These are phyloP conservation scores for Xylariales sp. DNA, from an alignment of 2,329 filamentous ascomycete genomes.

Conservation along the genomic window DNA sequence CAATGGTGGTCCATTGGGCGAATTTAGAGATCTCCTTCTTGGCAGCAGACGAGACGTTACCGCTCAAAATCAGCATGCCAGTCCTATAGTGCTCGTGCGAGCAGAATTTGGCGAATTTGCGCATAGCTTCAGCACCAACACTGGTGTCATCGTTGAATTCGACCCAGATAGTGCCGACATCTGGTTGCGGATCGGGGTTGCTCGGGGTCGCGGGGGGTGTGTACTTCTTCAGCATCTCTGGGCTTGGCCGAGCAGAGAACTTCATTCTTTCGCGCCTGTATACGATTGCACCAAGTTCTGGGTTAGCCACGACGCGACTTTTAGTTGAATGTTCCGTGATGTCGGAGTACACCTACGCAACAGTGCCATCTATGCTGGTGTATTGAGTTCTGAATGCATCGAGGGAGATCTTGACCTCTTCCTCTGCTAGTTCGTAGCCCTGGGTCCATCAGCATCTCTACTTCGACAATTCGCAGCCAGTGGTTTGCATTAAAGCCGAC, in stretches of 20 bases:
- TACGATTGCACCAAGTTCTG: not conserved
- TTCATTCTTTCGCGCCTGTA: slow-evolving; percentile 83
- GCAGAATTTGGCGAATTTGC: slow-evolving; percentile 86
- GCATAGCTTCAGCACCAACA: slow-evolving; percentile 92
- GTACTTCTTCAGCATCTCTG: slow-evolving; percentile 86
- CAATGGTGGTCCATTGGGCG: slow-evolving; percentile 81
- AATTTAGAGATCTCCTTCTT: slow-evolving; percentile 86
- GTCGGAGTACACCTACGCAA: slow-evolving; percentile 70
- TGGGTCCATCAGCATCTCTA: slow-evolving; percentile 54
- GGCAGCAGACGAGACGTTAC: slow-evolving; percentile 84
- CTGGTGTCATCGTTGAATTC: slow-evolving; percentile 85
- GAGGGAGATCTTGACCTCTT: slow-evolving; percentile 87
- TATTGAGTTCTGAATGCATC: slow-evolving; percentile 82
- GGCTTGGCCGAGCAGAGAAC: slow-evolving; percentile 87
- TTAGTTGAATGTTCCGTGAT: not conserved
- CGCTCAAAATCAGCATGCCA: slow-evolving; percentile 89
- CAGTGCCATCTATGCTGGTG: slow-evolving; percentile 76
- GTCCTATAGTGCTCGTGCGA: slow-evolving; percentile 84
- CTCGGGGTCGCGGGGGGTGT: slow-evolving; percentile 75
- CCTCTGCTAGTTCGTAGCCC: slow-evolving; percentile 93
- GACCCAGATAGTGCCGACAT: slow-evolving; percentile 90
- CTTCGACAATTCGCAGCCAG: not conserved
- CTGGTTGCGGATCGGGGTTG: slow-evolving; percentile 76
- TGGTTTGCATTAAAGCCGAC: slow-evolving; percentile 50
- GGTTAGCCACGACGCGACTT: slow-evolving; percentile 24